Evolutionary conservation across 148 eudicot species (phyloP).

Genomic region (Vaccinium darrowii): DNA sequence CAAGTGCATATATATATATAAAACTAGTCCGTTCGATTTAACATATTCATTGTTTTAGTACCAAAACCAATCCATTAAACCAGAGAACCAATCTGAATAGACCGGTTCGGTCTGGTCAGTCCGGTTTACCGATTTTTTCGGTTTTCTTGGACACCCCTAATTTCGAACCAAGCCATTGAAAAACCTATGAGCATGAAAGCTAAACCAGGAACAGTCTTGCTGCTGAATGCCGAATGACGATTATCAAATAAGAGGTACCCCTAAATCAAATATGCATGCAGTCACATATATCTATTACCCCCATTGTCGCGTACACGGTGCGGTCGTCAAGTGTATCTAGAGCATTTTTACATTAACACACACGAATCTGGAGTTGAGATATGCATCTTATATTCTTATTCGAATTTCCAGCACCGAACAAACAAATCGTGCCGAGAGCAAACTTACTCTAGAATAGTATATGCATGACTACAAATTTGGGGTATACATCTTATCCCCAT

Average conservation of each 20-base stretch:
- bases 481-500: not conserved
- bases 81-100: too few relatives aligned
- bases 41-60: too few relatives aligned
- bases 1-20: too few relatives aligned
- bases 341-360: not conserved
- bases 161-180: too few relatives aligned
- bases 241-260: too few relatives aligned
- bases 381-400: not conserved
- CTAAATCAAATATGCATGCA: not conserved
- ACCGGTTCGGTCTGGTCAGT: too few relatives aligned
- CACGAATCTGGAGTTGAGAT: not conserved
- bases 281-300: not conserved
- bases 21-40: fast-evolving
- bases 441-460: not conserved
- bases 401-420: not conserved
- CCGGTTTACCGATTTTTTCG: too few relatives aligned
- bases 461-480: not conserved
- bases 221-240: too few relatives aligned
- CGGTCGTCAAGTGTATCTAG: not conserved
- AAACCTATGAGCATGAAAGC: too few relatives aligned
- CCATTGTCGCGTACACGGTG: not conserved
- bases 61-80: too few relatives aligned
- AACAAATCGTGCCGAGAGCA: not conserved
- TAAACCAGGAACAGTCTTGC: too few relatives aligned
- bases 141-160: too few relatives aligned